Conservation (phyloP, 1,284 basidiomycete genomes). For the Cryptococcus sp. region DNA sequence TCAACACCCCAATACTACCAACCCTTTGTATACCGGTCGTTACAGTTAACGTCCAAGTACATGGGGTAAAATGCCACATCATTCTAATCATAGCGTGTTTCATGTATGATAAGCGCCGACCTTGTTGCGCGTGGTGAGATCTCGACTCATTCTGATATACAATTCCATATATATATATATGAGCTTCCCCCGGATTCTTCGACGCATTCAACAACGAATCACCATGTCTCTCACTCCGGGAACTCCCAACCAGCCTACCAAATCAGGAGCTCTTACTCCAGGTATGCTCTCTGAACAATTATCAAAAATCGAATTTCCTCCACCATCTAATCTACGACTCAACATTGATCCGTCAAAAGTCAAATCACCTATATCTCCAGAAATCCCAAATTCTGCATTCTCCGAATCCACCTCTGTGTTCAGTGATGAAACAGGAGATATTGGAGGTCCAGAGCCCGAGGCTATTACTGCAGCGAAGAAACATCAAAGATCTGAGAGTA, state of each 20-base stretch:
- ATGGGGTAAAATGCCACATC: too few relatives aligned
- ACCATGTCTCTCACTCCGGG: slow-evolving; percentile 26
- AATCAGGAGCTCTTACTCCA: slow-evolving; percentile 30
- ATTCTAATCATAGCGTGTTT: too few relatives aligned
- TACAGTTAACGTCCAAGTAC: too few relatives aligned
- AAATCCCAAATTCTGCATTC: slow-evolving; percentile 2
- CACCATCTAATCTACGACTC: slow-evolving; percentile 37
- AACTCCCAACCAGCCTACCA: slow-evolving; percentile 15
- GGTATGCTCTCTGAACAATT: slow-evolving; percentile 41
- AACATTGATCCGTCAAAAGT: slow-evolving; percentile 10
- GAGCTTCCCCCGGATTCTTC: too few relatives aligned
- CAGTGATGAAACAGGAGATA: slow-evolving; percentile 21
- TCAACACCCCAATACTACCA: too few relatives aligned
- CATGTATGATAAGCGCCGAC: too few relatives aligned
- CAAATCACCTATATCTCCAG: slow-evolving; percentile 5
- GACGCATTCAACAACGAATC: not conserved
- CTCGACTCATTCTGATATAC: too few relatives aligned
- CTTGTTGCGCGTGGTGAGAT: too few relatives aligned
- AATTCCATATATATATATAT: too few relatives aligned
- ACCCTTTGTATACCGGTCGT: too few relatives aligned
- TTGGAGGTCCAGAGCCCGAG: slow-evolving; percentile 47
- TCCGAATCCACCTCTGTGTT: not conserved
- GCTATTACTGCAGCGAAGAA: slow-evolving; percentile 30
- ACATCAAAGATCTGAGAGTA: slow-evolving; percentile 38
- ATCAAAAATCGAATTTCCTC: slow-evolving; percentile 44